Conservation (phyloP, 106 monocot species). For the Platanthera guangdongensis region DNA sequence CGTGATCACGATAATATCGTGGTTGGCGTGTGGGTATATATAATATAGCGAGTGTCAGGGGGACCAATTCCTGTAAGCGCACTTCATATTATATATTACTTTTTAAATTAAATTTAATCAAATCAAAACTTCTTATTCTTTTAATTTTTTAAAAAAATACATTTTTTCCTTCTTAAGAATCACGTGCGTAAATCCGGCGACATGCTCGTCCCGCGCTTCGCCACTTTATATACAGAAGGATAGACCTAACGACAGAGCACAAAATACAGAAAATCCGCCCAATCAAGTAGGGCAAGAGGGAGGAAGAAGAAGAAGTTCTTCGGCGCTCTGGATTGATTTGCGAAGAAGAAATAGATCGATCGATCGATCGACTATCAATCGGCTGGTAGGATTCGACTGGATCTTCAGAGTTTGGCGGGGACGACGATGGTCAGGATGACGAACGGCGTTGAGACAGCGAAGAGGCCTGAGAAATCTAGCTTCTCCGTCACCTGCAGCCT, state of each 20-base stretch:
- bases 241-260: background rate
- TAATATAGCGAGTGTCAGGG: background rate
- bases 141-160: background rate
- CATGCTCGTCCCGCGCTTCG: background rate
- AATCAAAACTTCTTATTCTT: background rate
- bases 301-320: no score
- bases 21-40: no score
- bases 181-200: background rate
- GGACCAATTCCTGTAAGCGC: background rate
- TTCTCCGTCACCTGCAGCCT: conserved; percentile 32
- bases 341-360: background rate
- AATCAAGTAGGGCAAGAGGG: background rate
- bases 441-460: background rate
- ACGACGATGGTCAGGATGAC: background rate
- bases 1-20: no score
- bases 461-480: conserved; percentile 11
- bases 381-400: background rate
- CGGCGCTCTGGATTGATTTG: no score
- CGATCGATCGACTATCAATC: background rate
- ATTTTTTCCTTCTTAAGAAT: background rate
- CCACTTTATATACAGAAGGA: background rate
- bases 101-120: background rate
- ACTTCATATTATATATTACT: background rate
- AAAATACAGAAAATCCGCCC: background rate
- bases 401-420: background rate